Conservation (phyloP, 805 yeast genomes). For the Kuraishia capsulata region DNA sequence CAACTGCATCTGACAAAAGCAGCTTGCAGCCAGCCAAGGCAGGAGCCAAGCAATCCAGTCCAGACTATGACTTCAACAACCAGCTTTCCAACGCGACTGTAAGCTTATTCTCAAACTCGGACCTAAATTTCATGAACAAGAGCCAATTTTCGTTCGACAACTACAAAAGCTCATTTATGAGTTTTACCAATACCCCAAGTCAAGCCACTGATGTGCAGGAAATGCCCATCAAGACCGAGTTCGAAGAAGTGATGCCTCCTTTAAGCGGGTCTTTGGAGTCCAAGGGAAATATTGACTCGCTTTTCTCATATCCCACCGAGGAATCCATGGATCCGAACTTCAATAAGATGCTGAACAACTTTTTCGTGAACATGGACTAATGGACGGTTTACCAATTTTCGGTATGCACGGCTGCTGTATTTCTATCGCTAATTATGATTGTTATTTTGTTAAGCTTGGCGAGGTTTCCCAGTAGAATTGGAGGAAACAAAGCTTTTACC, state of each 20-base stretch:
- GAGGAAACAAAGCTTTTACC: no score
- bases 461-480: no score
- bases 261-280: no score
- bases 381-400: not conserved
- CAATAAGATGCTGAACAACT: not conserved
- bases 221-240: no score
- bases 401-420: no score
- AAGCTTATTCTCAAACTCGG: not conserved
- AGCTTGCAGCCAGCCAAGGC: not conserved
- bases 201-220: no score
- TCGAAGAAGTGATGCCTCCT: no score
- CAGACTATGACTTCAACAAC: not conserved
- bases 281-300: not conserved
- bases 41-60: not conserved
- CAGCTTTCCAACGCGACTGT: not conserved
- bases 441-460: no score
- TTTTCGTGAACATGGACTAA: not conserved
- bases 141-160: not conserved
- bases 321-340: not conserved
- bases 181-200: no score
- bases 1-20: conserved; percentile 4
- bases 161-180: no score
- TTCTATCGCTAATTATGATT: no score
- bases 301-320: not conserved
- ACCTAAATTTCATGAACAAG: not conserved